These are phyloP conservation scores for Cenchrus fungigraminus DNA, from an alignment of 176 grass and related monocot species.

Conservation along the genomic window DNA sequence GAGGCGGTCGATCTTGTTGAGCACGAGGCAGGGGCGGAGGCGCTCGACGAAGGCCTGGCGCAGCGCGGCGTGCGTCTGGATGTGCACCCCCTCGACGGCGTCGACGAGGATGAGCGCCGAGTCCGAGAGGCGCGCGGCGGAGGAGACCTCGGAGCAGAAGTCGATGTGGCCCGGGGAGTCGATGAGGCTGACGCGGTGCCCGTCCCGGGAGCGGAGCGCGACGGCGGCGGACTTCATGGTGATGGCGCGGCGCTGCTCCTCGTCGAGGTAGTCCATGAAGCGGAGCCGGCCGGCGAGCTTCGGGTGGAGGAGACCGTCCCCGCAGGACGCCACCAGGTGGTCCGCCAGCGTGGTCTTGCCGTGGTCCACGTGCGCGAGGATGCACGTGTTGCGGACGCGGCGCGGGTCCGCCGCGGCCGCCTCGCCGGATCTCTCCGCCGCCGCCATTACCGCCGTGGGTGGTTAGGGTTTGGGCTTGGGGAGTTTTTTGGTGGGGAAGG, in stretches of 20 bases:
- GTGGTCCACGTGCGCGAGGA: constrained; percentile 93
- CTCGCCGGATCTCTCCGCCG: constrained; percentile 29
- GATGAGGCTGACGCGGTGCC: constrained; percentile 80
- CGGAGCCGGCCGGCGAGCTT: constrained; percentile 74
- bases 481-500: background rate
- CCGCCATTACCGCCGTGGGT: constrained; percentile 29
- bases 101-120: constrained; percentile 80
- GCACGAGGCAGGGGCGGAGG: constrained; percentile 80
- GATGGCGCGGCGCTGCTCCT: constrained; percentile 86
- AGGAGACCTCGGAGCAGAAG: constrained; percentile 96
- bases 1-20: constrained; percentile 96
- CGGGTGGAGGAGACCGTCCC: constrained; percentile 69
- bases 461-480: constrained; percentile 48
- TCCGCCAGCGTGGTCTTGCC: constrained; percentile 93
- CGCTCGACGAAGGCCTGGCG: constrained; percentile 89
- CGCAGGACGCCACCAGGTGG: constrained; percentile 81
- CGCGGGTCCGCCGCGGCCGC: constrained; percentile 31
- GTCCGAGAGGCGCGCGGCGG: constrained; percentile 77
- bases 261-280: constrained; percentile 88
- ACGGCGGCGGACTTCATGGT: constrained; percentile 93
- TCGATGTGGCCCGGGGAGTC: constrained; percentile 96
- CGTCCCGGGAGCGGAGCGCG: constrained; percentile 42
- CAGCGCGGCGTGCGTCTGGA: constrained; percentile 86
- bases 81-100: constrained; percentile 84
- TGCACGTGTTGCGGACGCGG: constrained; percentile 84